phyloP scores from a whole-genome alignment of 2,329 filamentous ascomycete species.

The Cladosporium cucumerinum region DNA sequence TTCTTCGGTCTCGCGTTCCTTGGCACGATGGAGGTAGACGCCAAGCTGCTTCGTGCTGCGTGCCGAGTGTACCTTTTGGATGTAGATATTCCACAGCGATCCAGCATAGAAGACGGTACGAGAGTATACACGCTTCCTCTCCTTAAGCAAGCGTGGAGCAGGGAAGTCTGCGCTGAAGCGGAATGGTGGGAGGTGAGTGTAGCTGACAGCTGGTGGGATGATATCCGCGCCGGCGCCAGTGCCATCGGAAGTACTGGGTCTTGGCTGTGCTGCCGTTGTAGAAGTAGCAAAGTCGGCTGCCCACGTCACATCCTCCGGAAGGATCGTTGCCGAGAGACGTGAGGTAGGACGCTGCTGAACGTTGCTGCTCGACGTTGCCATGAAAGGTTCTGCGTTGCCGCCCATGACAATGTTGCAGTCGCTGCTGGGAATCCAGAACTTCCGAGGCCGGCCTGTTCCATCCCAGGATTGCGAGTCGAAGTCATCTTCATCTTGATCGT shows the following conservation, averaged over 20 bases:
- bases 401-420: constrained; percentile 57
- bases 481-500: constrained; percentile 27
- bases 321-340: constrained; percentile 50
- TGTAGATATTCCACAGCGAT: constrained; percentile 60
- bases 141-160: constrained; percentile 54
- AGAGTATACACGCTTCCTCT: constrained; percentile 58
- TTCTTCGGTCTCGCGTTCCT: constrained; percentile 52
- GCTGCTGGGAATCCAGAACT: constrained; percentile 56
- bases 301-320: constrained; percentile 55
- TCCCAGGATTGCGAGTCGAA: constrained; percentile 52
- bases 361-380: constrained; percentile 43
- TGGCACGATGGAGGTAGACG: constrained; percentile 58
- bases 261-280: constrained; percentile 38
- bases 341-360: constrained; percentile 45
- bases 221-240: constrained; percentile 16
- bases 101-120: constrained; percentile 59
- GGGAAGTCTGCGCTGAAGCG: constrained; percentile 58
- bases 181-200: constrained; percentile 56
- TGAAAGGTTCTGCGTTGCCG: constrained; percentile 51
- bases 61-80: constrained; percentile 53
- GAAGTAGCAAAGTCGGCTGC: constrained; percentile 53
- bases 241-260: constrained; percentile 29
- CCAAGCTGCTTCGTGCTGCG: constrained; percentile 54
- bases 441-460: constrained; percentile 51
- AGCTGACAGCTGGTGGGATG: constrained; percentile 38